Evolutionary conservation across 1,139 yeast genomes (phyloP).

Genomic region (Magnusiomyces tetraspermus): DNA sequence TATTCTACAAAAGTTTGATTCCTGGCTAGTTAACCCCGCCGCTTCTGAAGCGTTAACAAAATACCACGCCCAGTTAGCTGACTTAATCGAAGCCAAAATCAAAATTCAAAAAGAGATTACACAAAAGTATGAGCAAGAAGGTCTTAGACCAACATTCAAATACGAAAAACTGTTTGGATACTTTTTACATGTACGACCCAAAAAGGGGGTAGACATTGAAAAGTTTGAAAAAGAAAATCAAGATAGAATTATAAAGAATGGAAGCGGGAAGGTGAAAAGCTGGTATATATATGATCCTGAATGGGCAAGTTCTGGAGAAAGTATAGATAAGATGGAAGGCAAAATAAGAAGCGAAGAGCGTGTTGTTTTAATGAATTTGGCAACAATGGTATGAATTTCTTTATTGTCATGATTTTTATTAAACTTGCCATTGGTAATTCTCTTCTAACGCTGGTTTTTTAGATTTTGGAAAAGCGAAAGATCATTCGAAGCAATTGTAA

Average conservation of each 20-base stretch:
- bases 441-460: too few relatives aligned
- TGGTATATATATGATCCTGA: not conserved
- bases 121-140: not conserved
- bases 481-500: constrained; percentile 29
- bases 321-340: not conserved
- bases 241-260: not conserved
- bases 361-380: not conserved
- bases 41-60: not conserved
- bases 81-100: not conserved
- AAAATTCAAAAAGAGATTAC: not conserved
- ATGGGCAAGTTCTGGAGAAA: not conserved
- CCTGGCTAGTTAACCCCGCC: not conserved
- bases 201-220: not conserved
- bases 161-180: not conserved
- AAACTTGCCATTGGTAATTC: too few relatives aligned
- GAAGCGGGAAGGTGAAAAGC: not conserved
- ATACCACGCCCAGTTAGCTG: not conserved
- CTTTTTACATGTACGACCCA: not conserved
- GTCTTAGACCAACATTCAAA: not conserved
- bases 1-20: not conserved
- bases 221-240: not conserved
- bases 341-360: not conserved
- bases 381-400: not conserved
- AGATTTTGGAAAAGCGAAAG: not conserved
- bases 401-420: too few relatives aligned